Evolutionary conservation across 805 yeast genomes (phyloP).

Genomic region (Peterozyma xylosa): DNA sequence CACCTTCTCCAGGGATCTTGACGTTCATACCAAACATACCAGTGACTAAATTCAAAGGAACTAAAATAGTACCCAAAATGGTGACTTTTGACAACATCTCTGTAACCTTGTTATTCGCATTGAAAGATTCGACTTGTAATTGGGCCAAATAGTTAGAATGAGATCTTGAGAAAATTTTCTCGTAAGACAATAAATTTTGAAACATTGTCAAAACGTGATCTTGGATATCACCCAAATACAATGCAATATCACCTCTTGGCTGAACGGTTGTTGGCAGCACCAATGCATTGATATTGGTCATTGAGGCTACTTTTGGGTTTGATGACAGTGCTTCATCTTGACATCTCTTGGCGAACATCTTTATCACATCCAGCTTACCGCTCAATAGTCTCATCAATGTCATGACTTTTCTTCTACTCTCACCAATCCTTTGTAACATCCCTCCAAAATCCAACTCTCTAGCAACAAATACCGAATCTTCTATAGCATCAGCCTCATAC

Average conservation of each 20-base stretch:
- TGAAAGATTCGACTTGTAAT: constrained; percentile 85
- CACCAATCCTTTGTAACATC: constrained; percentile 81
- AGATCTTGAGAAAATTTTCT: constrained; percentile 85
- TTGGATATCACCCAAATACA: constrained; percentile 91
- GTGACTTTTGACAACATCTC: constrained; percentile 87
- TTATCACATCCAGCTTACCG: constrained; percentile 94
- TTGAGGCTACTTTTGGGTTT: constrained; percentile 6
- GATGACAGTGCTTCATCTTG: constrained; percentile 49
- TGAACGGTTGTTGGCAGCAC: constrained; percentile 27
- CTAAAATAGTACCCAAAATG: constrained; percentile 78
- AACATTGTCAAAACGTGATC: constrained; percentile 96
- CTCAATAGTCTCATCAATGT: constrained; percentile 80
- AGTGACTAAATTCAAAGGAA: constrained; percentile 85
- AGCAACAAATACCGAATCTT: constrained; percentile 78
- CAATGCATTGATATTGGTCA: constrained; percentile 3
- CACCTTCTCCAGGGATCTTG: constrained; percentile 63
- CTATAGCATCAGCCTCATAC: constrained; percentile 76
- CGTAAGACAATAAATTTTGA: constrained; percentile 83
- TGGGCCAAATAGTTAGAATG: constrained; percentile 92
- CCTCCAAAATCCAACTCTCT: constrained; percentile 65
- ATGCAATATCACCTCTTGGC: constrained; percentile 87
- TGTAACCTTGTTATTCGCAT: constrained; percentile 78
- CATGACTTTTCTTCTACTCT: constrained; percentile 87
- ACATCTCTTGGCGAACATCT: constrained; percentile 93
- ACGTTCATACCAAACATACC: constrained; percentile 98